Conservation (phyloP, 345 rosid genomes). For the Clarkia xantiana region DNA sequence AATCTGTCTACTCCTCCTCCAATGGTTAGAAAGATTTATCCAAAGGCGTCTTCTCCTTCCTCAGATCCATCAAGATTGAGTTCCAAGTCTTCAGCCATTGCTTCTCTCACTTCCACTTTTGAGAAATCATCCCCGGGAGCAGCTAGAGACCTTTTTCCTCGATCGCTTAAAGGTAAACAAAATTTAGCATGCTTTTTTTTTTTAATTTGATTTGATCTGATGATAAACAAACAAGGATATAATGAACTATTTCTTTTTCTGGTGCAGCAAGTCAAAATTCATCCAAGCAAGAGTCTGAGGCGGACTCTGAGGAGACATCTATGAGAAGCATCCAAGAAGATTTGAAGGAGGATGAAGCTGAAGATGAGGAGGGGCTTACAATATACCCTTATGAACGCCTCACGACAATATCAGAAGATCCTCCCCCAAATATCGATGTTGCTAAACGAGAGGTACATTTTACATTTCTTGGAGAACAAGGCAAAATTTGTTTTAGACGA, state of each 20-base stretch:
- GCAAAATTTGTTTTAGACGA: conserved; percentile 1
- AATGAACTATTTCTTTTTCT: no score
- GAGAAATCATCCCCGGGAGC: conserved; percentile 34
- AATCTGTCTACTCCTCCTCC: conserved; percentile 99
- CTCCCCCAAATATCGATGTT: conserved; percentile 59
- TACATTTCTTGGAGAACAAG: no score
- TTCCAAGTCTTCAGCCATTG: conserved; percentile 48
- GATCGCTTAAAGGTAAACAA: conserved; percentile 50
- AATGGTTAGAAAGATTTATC: conserved; percentile 75
- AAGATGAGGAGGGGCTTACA: conserved; percentile 69
- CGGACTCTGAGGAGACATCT: conserved; percentile 37
- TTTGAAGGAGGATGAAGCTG: conserved; percentile 66
- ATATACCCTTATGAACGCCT: conserved; percentile 68
- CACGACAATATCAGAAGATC: conserved; percentile 43
- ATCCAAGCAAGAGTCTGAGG: conserved; percentile 30
- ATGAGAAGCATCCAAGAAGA: conserved; percentile 68
- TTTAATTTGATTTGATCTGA: no score
- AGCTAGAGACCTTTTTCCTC: conserved; percentile 48
- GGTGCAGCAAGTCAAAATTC: conserved; percentile 35
- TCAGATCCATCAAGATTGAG: conserved; percentile 41
- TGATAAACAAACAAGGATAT: no score
- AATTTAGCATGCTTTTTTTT: no score
- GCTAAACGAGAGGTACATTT: conserved; percentile 65
- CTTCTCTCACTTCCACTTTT: conserved; percentile 53
- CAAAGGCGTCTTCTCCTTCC: conserved; percentile 40